Evolutionary conservation across 2,329 filamentous ascomycete species (phyloP).

Genomic region (Cercospora sp.): DNA sequence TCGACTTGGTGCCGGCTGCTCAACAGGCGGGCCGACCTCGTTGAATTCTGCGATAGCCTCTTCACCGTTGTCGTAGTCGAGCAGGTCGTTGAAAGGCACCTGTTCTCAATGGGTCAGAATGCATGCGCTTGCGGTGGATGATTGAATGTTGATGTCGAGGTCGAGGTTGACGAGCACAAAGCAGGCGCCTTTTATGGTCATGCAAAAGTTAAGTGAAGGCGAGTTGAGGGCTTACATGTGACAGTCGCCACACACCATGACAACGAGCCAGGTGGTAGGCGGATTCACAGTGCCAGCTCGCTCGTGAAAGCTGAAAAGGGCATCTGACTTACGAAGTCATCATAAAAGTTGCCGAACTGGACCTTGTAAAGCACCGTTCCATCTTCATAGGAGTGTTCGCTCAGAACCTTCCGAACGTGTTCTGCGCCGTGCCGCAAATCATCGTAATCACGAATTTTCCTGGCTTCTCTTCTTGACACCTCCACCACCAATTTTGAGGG

Average conservation of each 20-base stretch:
- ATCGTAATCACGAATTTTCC: conserved; percentile 25
- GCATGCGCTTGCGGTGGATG: not conserved
- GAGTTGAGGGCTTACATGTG: not conserved
- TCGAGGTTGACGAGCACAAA: not conserved
- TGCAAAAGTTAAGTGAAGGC: not conserved
- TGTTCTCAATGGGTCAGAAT: conserved; percentile 30
- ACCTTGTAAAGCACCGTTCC: conserved; percentile 44
- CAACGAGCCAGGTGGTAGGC: not conserved
- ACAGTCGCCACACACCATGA: not conserved
- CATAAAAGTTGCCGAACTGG: conserved; percentile 43
- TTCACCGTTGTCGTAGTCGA: conserved; percentile 49
- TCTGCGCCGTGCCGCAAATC: conserved; percentile 33
- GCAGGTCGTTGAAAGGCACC: conserved; percentile 49
- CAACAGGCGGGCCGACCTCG: conserved; percentile 24
- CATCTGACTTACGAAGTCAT: conserved; percentile 41
- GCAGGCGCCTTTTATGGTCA: not conserved
- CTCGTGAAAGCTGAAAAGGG: no score
- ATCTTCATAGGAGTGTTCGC: conserved; percentile 38
- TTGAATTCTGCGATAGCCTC: conserved; percentile 48
- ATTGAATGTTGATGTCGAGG: not conserved
- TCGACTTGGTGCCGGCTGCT: conserved; percentile 5
- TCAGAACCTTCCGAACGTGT: conserved; percentile 44
- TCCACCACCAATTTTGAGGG: conserved; percentile 15
- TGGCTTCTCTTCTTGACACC: conserved; percentile 24
- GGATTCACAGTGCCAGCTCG: not conserved